A percentile compares a stretch with the other conserved stretches of the same genome.
phyloP scores from a whole-genome alignment of 495 filamentous ascomycete species.

The Schizothecium vesticola region DNA sequence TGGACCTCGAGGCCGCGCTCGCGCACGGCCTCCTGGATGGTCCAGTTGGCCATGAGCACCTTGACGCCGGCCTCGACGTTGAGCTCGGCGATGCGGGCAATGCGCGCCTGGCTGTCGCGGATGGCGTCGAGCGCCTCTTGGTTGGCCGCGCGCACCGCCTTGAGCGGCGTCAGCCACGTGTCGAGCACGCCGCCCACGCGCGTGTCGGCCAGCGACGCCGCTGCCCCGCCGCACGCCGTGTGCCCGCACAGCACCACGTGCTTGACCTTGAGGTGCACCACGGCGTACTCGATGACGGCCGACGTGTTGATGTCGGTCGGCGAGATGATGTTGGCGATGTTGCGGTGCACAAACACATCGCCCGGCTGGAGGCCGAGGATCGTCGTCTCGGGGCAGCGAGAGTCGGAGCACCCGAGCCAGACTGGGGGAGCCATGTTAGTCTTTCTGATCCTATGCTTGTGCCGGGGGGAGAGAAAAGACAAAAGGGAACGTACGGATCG shows the following conservation, averaged over 20 bases:
- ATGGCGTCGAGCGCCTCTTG: constrained; percentile 48
- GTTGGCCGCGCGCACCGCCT: constrained; percentile 53
- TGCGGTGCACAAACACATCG: constrained; percentile 90
- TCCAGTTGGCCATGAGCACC: constrained; percentile 55
- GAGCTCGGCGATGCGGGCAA: constrained; percentile 56
- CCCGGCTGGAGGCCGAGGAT: constrained; percentile 75
- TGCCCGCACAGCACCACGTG: constrained; percentile 85
- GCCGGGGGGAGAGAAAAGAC: too few species aligned
- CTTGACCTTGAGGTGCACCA: constrained; percentile 67
- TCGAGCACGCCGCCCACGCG: constrained; percentile 72
- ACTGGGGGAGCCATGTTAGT: constrained; percentile 34
- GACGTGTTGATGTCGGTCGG: constrained; percentile 69
- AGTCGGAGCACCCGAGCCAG: constrained; percentile 92
- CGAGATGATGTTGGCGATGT: constrained; percentile 86
- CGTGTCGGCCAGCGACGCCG: constrained; percentile 59
- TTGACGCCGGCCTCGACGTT: constrained; percentile 65
- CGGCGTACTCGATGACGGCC: constrained; percentile 80
- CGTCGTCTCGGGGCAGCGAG: constrained; percentile 81
- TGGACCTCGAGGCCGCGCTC: constrained; percentile 69
- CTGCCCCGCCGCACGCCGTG: constrained; percentile 72
- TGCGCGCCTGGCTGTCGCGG: constrained; percentile 43
- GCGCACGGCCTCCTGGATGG: constrained; percentile 58
- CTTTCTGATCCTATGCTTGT: neutral
- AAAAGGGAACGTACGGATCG: constrained; percentile 51
- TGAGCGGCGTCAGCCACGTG: constrained; percentile 72